These are phyloP conservation scores for Spinacia oleracea DNA, from an alignment of 179 eudicot genomes.

Conservation along the genomic window DNA sequence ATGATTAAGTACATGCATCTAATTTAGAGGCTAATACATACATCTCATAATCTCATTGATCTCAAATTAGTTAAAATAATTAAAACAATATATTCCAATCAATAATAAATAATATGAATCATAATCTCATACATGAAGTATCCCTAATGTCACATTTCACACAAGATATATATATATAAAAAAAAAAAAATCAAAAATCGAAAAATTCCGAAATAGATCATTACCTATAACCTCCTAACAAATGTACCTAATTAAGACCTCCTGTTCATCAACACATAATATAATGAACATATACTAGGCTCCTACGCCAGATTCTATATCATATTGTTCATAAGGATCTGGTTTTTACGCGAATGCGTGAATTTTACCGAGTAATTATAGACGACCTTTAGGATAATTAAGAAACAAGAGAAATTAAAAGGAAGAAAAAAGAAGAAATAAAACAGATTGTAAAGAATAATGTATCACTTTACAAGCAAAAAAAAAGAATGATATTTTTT, in stretches of 20 bases:
- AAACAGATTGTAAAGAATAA: constrained; percentile 29
- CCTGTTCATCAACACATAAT: constrained; percentile 10
- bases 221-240: constrained; percentile 10
- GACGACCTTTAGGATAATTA: background rate
- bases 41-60: too few species aligned
- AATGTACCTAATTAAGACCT: constrained; percentile 18
- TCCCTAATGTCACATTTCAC: constrained; percentile 18
- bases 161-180: constrained; percentile 1
- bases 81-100: constrained; percentile 1
- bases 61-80: too few species aligned
- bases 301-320: constrained; percentile 20
- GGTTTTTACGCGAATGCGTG: too few species aligned
- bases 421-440: background rate
- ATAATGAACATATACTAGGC: background rate
- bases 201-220: background rate
- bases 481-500: background rate
- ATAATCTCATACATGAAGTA: constrained; percentile 6
- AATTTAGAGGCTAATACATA: too few species aligned
- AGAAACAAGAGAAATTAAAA: background rate
- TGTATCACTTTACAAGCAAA: constrained; percentile 29
- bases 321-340: background rate
- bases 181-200: background rate
- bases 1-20: too few species aligned
- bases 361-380: too few species aligned
- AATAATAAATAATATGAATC: constrained; percentile 22